These are phyloP conservation scores for Brettanomyces bruxellensis DNA, from an alignment of 805 yeast species.

Conservation along the genomic window DNA sequence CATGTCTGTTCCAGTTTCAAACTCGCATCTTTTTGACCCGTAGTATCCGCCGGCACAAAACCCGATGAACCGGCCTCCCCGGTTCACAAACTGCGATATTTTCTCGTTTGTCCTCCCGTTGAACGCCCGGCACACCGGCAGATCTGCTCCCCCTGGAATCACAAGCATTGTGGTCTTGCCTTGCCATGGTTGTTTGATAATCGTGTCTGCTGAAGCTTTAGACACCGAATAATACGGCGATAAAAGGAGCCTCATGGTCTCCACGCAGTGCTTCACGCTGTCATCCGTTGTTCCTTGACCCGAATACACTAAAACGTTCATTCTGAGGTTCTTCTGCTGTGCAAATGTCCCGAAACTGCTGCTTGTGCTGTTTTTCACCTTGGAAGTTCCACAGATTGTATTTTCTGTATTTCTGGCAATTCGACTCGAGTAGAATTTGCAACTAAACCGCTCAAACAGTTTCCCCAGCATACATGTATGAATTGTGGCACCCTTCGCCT, in stretches of 20 bases:
- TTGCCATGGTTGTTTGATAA: constrained; percentile 83
- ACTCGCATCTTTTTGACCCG: constrained; percentile 67
- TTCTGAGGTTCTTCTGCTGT: constrained; percentile 14
- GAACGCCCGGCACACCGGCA: constrained; percentile 69
- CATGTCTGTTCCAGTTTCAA: constrained; percentile 64
- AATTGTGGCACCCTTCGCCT: too few relatives aligned
- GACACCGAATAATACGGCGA: constrained; percentile 87
- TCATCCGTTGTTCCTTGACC: constrained; percentile 83
- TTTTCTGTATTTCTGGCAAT: too few relatives aligned
- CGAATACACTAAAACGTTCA: constrained; percentile 70
- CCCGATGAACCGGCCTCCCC: constrained; percentile 81
- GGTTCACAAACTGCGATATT: constrained; percentile 54
- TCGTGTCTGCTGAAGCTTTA: constrained; percentile 51
- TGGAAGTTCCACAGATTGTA: too few relatives aligned
- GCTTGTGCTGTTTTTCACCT: too few relatives aligned
- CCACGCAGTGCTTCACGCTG: constrained; percentile 75
- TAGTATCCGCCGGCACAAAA: constrained; percentile 96
- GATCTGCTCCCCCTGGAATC: constrained; percentile 95
- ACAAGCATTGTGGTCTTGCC: constrained; percentile 70
- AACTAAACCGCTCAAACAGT: too few relatives aligned
- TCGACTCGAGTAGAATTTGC: too few relatives aligned
- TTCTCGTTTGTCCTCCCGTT: constrained; percentile 59
- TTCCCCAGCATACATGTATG: too few relatives aligned
- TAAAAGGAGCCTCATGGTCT: constrained; percentile 61
- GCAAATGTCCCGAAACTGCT: too few relatives aligned